phyloP scores from a whole-genome alignment of 495 filamentous ascomycete species.

The Penicilliopsis zonata region DNA sequence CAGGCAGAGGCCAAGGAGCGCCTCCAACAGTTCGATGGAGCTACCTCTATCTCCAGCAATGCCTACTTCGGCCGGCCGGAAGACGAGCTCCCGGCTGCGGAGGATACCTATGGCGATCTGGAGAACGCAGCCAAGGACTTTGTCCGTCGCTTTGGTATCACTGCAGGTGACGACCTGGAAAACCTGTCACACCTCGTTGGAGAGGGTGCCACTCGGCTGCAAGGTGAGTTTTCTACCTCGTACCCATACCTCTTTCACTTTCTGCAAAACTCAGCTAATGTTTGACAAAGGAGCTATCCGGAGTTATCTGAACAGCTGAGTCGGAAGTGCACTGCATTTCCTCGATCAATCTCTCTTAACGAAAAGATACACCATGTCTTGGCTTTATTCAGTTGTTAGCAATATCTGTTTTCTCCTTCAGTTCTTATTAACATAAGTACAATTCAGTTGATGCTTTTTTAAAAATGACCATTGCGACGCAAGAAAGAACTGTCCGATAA shows the following conservation, averaged over 20 bases:
- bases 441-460: too few relatives aligned
- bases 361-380: background rate
- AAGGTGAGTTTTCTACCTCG: constrained; percentile 42
- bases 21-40: constrained; percentile 85
- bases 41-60: constrained; percentile 85
- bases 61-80: constrained; percentile 89
- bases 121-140: constrained; percentile 92
- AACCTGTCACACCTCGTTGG: constrained; percentile 71
- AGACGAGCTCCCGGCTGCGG: constrained; percentile 49
- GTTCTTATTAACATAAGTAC: constrained; percentile 1
- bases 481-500: too few relatives aligned
- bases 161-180: constrained; percentile 88
- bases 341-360: background rate
- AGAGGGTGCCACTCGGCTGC: constrained; percentile 71
- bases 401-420: background rate
- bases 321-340: background rate
- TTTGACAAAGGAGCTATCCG: constrained; percentile 50
- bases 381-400: background rate
- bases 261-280: constrained; percentile 8
- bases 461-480: too few relatives aligned
- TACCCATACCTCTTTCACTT: background rate
- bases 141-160: constrained; percentile 85
- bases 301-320: constrained; percentile 65
- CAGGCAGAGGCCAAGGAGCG: constrained; percentile 78
- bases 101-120: constrained; percentile 68